Evolutionary conservation across 2,329 filamentous ascomycete genomes (phyloP).

Genomic region (Thyridium curvatum): DNA sequence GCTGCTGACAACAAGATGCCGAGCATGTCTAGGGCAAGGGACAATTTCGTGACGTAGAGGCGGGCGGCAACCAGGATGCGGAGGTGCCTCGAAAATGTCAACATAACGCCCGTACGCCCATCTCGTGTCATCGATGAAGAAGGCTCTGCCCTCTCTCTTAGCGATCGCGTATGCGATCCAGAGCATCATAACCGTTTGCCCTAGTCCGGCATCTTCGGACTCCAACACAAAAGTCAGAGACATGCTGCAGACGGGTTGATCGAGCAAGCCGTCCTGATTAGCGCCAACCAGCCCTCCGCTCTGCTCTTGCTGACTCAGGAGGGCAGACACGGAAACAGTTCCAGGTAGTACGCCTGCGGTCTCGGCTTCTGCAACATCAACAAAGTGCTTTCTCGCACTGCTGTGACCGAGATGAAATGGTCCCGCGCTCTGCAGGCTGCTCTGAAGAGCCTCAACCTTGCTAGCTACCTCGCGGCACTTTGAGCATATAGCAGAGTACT

Average conservation of each 20-base stretch:
- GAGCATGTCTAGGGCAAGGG: conserved; percentile 71
- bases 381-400: conserved; percentile 41
- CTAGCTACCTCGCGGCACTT: conserved; percentile 60
- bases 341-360: conserved; percentile 53
- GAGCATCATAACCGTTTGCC: conserved; percentile 67
- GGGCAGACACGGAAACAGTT: conserved; percentile 28
- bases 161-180: conserved; percentile 83
- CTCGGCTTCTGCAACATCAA: conserved; percentile 71
- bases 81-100: conserved; percentile 64
- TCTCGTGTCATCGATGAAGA: conserved; percentile 79
- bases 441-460: conserved; percentile 41
- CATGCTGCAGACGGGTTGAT: conserved; percentile 55
- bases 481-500: conserved; percentile 65
- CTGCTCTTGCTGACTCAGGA: conserved; percentile 15
- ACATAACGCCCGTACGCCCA: conserved; percentile 78
- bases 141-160: conserved; percentile 63
- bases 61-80: conserved; percentile 58
- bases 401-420: no score
- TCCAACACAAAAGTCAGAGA: conserved; percentile 77
- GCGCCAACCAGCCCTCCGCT: conserved; percentile 39
- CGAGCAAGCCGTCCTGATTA: conserved; percentile 32
- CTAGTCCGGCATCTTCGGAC: conserved; percentile 67
- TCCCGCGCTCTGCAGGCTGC: no score
- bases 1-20: conserved; percentile 67
- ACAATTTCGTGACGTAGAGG: conserved; percentile 71